phyloP scores from a whole-genome alignment of 2,329 filamentous ascomycete genomes.

The Paraphoma sp. region DNA sequence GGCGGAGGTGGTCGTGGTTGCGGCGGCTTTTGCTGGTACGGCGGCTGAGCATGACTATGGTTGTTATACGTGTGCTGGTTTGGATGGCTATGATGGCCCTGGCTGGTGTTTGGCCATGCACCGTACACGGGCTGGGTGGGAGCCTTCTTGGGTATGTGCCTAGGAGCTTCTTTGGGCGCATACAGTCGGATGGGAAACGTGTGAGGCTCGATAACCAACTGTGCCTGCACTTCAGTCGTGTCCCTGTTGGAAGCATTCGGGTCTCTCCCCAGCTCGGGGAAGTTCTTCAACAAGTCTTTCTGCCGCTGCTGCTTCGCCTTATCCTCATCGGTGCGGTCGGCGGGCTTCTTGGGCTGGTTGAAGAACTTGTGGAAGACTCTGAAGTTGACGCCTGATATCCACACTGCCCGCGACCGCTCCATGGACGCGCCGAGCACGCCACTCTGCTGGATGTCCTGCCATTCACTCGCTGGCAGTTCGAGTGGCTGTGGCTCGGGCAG shows the following conservation, averaged over 20 bases:
- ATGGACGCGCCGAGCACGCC: conserved; percentile 78
- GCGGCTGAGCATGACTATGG: conserved; percentile 17
- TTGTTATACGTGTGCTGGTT: conserved; percentile 33
- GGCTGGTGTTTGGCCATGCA: conserved; percentile 43
- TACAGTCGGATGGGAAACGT: conserved; percentile 69
- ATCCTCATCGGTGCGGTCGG: conserved; percentile 71
- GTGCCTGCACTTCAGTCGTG: conserved; percentile 33
- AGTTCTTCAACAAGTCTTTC: conserved; percentile 51
- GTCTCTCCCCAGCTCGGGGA: conserved; percentile 43
- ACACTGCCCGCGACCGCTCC: conserved; percentile 68
- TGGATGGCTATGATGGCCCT: conserved; percentile 30
- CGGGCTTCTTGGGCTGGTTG: conserved; percentile 45
- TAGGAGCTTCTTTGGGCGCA: conserved; percentile 35
- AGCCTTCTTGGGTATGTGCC: conserved; percentile 37
- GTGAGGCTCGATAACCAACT: conserved; percentile 80
- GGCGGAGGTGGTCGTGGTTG: conserved; percentile 39
- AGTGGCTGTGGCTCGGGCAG: conserved; percentile 71
- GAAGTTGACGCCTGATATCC: conserved; percentile 47
- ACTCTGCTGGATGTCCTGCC: conserved; percentile 77
- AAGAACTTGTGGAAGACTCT: conserved; percentile 47
- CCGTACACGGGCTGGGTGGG: conserved; percentile 34
- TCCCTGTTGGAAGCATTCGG: conserved; percentile 48
- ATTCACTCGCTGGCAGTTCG: conserved; percentile 69
- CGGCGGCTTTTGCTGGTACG: conserved; percentile 29
- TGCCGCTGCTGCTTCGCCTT: conserved; percentile 67